These are phyloP conservation scores for Ganoderma meredithae DNA, from an alignment of 1,284 basidiomycete genomes.

Conservation along the genomic window DNA sequence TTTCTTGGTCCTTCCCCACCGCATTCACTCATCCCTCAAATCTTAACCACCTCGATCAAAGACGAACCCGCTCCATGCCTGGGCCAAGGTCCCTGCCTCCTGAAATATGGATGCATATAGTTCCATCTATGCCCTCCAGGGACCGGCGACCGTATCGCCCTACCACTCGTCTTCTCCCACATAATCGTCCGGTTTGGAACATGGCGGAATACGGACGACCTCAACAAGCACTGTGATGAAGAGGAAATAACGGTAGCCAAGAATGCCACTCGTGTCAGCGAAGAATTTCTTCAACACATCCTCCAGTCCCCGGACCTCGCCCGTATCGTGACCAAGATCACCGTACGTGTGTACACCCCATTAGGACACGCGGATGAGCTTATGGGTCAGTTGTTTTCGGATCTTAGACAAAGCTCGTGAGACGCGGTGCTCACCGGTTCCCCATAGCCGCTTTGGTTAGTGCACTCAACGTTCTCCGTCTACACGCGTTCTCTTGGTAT, in stretches of 20 bases:
- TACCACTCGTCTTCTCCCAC: conserved; percentile 1
- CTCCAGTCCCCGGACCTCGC: neutral
- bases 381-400: too few relatives aligned
- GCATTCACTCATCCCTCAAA: neutral
- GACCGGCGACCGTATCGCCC: neutral
- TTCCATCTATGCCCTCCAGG: neutral
- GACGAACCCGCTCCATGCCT: too few relatives aligned
- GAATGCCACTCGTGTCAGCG: neutral
- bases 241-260: neutral
- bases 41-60: too few relatives aligned
- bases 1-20: too few relatives aligned
- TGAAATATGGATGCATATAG: too few relatives aligned
- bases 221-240: neutral
- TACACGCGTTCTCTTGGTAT: neutral
- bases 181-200: conserved; percentile 6
- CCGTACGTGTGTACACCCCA: neutral
- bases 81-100: too few relatives aligned
- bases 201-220: neutral
- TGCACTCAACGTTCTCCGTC: neutral
- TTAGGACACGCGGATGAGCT: neutral
- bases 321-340: neutral
- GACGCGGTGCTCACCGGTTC: neutral
- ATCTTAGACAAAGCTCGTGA: neutral
- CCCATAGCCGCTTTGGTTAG: neutral
- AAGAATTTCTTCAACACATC: neutral